phyloP scores from a whole-genome alignment of 306 rosid species.

The Lablab purpureus region DNA sequence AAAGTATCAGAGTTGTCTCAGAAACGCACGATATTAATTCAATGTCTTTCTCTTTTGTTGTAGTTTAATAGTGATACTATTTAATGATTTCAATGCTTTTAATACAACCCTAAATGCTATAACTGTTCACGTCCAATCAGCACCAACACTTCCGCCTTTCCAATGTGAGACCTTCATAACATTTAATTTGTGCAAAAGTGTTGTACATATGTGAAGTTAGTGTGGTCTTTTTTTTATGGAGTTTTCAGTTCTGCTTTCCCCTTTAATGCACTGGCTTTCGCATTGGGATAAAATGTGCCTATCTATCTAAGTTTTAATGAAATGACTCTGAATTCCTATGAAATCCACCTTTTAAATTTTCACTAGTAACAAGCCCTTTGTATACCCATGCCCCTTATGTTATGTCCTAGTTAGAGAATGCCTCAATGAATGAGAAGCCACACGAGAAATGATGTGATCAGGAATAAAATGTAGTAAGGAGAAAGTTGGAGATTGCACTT shows the following conservation, averaged over 20 bases:
- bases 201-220: conserved; percentile 19
- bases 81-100: conserved; percentile 20
- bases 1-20: too few species aligned
- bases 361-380: not conserved
- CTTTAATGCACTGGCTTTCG: not conserved
- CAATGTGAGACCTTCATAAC: conserved; percentile 1
- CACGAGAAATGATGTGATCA: conserved; percentile 13
- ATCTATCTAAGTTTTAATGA: not conserved
- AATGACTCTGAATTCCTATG: not conserved
- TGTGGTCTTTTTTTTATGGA: conserved; percentile 7
- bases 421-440: not conserved
- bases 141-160: not conserved
- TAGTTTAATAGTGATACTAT: not conserved
- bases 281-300: conserved; percentile 17
- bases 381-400: conserved; percentile 4
- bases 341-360: not conserved
- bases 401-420: conserved; percentile 2
- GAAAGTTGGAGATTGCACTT: conserved; percentile 10
- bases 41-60: too few species aligned
- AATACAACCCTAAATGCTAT: conserved; percentile 9
- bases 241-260: conserved; percentile 26
- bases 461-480: conserved; percentile 2
- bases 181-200: conserved; percentile 23
- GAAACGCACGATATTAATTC: too few species aligned
- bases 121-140: not conserved